These are phyloP conservation scores for Pythium chondricola DNA, from an alignment of 352 stramenopile species.

Conservation along the genomic window DNA sequence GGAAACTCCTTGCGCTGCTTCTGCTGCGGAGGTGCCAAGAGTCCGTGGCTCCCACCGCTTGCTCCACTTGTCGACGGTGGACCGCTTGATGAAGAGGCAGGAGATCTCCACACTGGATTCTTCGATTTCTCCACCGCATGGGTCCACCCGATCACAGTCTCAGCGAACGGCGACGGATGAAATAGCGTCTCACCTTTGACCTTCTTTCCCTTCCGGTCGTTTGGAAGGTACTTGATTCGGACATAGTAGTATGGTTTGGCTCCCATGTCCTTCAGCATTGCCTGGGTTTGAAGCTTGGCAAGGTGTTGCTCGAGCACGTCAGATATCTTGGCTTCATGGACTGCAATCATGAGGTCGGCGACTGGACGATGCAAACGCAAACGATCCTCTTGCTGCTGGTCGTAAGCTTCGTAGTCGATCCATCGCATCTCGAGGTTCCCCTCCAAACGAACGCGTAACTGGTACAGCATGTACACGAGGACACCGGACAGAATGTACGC, in stretches of 20 bases:
- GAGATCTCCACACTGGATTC: constrained; percentile 40
- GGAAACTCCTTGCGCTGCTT: constrained; percentile 60
- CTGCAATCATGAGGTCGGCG: constrained; percentile 57
- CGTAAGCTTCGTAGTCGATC: constrained; percentile 78
- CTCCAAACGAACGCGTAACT: constrained; percentile 59
- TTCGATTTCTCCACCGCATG: constrained; percentile 55
- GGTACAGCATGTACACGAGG: constrained; percentile 76
- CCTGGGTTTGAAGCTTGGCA: constrained; percentile 40
- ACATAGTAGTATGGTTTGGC: constrained; percentile 68
- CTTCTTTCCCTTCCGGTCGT: constrained; percentile 52
- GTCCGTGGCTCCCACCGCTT: background rate
- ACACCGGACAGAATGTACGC: constrained; percentile 59
- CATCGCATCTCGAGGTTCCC: constrained; percentile 57
- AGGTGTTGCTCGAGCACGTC: constrained; percentile 47
- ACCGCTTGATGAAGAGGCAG: background rate
- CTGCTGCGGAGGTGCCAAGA: constrained; percentile 15
- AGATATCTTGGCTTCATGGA: constrained; percentile 65
- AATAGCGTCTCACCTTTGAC: constrained; percentile 44
- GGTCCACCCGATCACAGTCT: constrained; percentile 69
- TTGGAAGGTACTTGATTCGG: constrained; percentile 72
- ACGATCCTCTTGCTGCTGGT: constrained; percentile 61
- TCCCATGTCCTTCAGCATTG: constrained; percentile 46
- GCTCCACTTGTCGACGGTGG: background rate
- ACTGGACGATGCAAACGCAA: constrained; percentile 70
- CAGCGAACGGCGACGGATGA: constrained; percentile 54